Percentiles rank a stretch among this genome's conserved stretches.
Evolutionary conservation across 1,139 yeast species (phyloP).

Genomic region (Pichia sp.): DNA sequence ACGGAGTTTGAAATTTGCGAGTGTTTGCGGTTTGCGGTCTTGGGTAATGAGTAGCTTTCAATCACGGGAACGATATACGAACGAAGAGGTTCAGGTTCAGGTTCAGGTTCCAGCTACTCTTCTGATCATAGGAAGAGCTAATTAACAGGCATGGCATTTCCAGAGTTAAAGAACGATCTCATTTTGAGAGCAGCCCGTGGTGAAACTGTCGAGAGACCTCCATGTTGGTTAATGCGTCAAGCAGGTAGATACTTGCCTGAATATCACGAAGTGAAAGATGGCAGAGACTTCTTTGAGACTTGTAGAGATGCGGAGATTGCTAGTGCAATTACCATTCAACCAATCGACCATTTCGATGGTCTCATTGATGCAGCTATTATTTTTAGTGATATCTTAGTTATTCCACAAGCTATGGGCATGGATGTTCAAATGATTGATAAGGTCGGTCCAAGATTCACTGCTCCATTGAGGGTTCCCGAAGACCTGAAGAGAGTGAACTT

Average conservation of each 20-base stretch:
- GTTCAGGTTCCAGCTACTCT: too few species aligned
- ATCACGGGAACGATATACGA: too few species aligned
- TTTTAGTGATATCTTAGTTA: constrained; percentile 88
- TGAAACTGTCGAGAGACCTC: constrained; percentile 91
- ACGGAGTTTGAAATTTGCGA: too few species aligned
- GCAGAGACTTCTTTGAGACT: constrained; percentile 85
- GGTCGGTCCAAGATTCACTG: constrained; percentile 89
- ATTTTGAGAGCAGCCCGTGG: constrained; percentile 82
- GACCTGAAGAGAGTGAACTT: constrained; percentile 53
- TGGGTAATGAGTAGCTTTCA: too few species aligned
- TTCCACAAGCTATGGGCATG: constrained; percentile 99
- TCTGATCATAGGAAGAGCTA: background rate
- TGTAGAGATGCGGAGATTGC: constrained; percentile 94
- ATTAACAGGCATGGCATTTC: constrained; percentile 33
- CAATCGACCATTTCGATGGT: constrained; percentile 83
- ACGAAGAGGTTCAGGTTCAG: too few species aligned
- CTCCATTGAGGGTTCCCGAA: constrained; percentile 69
- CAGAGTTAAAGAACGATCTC: constrained; percentile 79
- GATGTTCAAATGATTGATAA: constrained; percentile 91
- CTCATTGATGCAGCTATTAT: constrained; percentile 94
- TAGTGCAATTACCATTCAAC: constrained; percentile 90
- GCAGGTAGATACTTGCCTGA: constrained; percentile 90
- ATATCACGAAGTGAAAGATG: constrained; percentile 82
- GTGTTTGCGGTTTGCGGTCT: too few species aligned
- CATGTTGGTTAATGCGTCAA: constrained; percentile 97